Evolutionary conservation across 1,284 basidiomycete genomes (phyloP).

Genomic region (Malassezia caprae): DNA sequence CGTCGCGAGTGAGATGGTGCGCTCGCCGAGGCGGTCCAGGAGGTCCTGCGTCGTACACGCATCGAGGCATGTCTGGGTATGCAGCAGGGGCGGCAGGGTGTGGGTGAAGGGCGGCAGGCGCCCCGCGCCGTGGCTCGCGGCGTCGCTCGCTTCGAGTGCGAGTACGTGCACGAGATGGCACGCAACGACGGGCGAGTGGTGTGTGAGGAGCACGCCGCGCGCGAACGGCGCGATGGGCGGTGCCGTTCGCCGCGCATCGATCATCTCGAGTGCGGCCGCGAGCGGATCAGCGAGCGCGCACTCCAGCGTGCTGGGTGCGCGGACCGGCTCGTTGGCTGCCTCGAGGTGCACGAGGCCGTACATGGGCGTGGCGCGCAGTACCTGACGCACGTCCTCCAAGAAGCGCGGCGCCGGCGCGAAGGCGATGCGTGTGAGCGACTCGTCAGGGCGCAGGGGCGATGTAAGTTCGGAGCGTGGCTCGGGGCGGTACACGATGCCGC

Average conservation of each 20-base stretch:
- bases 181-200: conserved; percentile 2
- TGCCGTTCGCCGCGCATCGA: conserved; percentile 1
- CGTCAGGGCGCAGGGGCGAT: neutral
- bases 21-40: neutral
- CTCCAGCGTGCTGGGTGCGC: neutral
- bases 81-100: neutral
- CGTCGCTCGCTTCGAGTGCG: neutral
- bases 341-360: conserved; percentile 1
- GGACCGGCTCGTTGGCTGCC: neutral
- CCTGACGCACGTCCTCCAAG: neutral
- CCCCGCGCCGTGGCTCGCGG: too few relatives aligned
- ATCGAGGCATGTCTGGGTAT: neutral
- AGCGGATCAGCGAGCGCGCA: conserved; percentile 4
- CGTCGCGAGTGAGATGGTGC: neutral
- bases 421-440: neutral
- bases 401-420: conserved; percentile 7
- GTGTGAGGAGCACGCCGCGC: neutral
- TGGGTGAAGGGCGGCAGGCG: neutral
- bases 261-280: conserved; percentile 9
- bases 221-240: conserved; percentile 6
- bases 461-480: neutral
- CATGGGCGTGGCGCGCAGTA: neutral
- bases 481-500: conserved; percentile 11
- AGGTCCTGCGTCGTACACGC: neutral
- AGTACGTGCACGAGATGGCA: conserved; percentile 8